These are phyloP conservation scores for Aphanomyces invadans DNA, from an alignment of 352 stramenopile genomes.

Conservation along the genomic window DNA sequence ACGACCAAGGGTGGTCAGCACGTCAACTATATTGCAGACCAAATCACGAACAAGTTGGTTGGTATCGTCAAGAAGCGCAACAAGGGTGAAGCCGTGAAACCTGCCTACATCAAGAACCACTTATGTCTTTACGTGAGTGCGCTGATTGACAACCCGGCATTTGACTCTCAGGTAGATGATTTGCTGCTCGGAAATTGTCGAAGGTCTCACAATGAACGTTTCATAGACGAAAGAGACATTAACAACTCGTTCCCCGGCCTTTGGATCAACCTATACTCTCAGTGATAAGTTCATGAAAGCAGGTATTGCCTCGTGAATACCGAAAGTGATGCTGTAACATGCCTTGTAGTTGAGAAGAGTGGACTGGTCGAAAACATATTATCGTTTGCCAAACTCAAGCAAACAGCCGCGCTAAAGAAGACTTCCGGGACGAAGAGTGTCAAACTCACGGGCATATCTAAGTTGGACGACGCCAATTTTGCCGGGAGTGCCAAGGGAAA, in stretches of 20 bases:
- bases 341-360: slow-evolving; percentile 63
- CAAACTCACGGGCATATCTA: slow-evolving; percentile 87
- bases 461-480: slow-evolving; percentile 97
- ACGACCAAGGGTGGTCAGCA: slow-evolving; percentile 95
- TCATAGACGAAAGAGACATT: slow-evolving; percentile 94
- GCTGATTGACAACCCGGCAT: slow-evolving; percentile 96
- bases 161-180: slow-evolving; percentile 89
- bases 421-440: slow-evolving; percentile 84
- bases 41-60: slow-evolving; percentile 84
- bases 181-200: too few species aligned
- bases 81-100: slow-evolving; percentile 89
- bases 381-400: slow-evolving; percentile 89
- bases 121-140: slow-evolving; percentile 95
- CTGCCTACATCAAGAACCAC: slow-evolving; percentile 93
- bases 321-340: neutral
- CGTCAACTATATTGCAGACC: slow-evolving; percentile 90
- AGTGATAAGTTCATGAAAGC: slow-evolving; percentile 85
- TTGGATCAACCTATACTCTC: slow-evolving; percentile 81
- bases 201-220: neutral
- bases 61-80: slow-evolving; percentile 91
- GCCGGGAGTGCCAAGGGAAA: slow-evolving; percentile 85
- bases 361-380: slow-evolving; percentile 87
- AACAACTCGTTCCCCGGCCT: slow-evolving; percentile 77
- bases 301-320: neutral
- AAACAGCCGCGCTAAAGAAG: slow-evolving; percentile 83